Evolutionary conservation across 164 flowering plant genomes (phyloP), one percentile per base, ranked within the genome.

Genomic region (Sedum album): DNA sequence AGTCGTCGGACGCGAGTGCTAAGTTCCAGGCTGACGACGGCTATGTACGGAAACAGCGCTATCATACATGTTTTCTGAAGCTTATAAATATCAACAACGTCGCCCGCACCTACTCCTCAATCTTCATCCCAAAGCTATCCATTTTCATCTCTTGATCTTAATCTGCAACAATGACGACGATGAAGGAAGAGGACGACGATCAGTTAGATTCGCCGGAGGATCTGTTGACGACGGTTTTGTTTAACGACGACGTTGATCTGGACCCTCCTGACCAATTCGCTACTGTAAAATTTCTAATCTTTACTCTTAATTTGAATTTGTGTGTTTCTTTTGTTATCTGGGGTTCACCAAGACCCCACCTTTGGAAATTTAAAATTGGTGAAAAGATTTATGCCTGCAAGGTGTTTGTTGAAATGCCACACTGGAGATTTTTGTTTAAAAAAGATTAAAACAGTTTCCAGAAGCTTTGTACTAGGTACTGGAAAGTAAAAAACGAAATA

Each of bases 1-100:
- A 28, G 66, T 0, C 26, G 6, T 68, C 78, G 80, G 72, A 60
- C 71, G 66, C 53, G 68, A 51, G 26, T n/a, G 57, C 28, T n/a
- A 51, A 51, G 57, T 51, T 51, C 70, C 72, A 68, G 21, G 68
- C 35, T 57, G n/a, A 66, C 36, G 73, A 66, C 67, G 70, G 44
- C 61, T 69, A 49, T 9, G 66, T 69, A 63, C 65, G 68, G 71
- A 65, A 35, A 13, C 33, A 57, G 17, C 62, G 11, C 11, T 9
- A 51, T 51, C 57, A 51, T 5, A 51, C 6, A 20, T 13, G 1
- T n/a, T 26, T 5, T 51, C 57, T 1, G 5, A 10, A 57, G 31
- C 33, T 14, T 57, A 57, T 57, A 57, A 57, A 57, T 57, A 57
- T 5, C 62, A 13, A 21, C 62, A 57, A 17, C 62, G 28, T 30